A percentile compares a stretch with the other conserved stretches of the same genome.
Conservation (phyloP, 192 early-diverging fungal genomes). For the Backusella mclennaniae region DNA sequence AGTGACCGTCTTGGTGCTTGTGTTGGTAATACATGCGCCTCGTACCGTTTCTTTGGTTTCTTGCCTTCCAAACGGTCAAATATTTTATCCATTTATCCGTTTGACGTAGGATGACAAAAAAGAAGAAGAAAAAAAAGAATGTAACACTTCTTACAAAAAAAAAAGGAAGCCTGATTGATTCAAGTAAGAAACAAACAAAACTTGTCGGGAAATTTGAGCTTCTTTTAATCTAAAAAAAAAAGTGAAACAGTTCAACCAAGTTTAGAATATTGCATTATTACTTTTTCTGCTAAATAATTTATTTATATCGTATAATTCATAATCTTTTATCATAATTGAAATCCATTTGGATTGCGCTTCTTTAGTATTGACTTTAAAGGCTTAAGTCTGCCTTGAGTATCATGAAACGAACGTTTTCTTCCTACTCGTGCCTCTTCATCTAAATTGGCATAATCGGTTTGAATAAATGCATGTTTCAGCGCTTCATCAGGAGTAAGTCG, state of each 20-base stretch:
- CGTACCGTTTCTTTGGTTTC: background rate
- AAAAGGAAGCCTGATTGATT: background rate
- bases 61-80: background rate
- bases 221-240: background rate
- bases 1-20: background rate
- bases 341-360: background rate
- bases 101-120: background rate
- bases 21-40: background rate
- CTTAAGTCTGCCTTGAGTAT: background rate
- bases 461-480: slow-evolving; percentile 77
- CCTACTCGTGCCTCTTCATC: background rate
- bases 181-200: slow-evolving; percentile 2
- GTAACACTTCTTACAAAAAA: background rate
- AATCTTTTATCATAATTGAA: background rate
- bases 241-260: background rate
- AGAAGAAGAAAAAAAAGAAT: background rate
- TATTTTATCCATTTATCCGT: slow-evolving; percentile 4
- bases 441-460: slow-evolving; percentile 27
- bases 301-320: too few relatives aligned
- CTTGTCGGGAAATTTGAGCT: background rate
- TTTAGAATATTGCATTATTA: background rate
- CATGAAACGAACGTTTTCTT: background rate
- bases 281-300: background rate
- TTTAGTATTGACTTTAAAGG: background rate
- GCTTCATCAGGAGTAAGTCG: slow-evolving; percentile 82